These are phyloP conservation scores for Aspergillus funiculosus DNA, from an alignment of 495 filamentous ascomycete species.

Conservation along the genomic window DNA sequence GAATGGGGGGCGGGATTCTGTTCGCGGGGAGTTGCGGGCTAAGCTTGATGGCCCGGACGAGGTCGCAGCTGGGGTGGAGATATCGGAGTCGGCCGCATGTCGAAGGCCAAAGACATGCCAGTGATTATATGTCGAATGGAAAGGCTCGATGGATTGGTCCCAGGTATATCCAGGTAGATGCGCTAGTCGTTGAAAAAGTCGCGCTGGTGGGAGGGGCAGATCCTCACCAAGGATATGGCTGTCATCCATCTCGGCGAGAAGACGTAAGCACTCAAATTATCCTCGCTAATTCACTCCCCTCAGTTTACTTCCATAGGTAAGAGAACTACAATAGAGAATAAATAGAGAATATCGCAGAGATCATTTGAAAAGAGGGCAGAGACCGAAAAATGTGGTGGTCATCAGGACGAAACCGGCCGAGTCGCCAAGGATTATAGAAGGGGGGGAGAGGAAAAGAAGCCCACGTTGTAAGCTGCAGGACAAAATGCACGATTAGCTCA, in stretches of 20 bases:
- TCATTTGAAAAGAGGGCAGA: conserved; percentile 7
- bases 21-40: conserved; percentile 42
- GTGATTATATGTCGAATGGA: conserved; percentile 78
- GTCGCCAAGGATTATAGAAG: conserved; percentile 21
- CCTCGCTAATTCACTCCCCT: conserved; percentile 16
- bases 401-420: conserved; percentile 22
- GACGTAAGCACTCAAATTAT: conserved; percentile 14
- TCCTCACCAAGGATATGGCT: conserved; percentile 50
- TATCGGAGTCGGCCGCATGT: conserved; percentile 37
- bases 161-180: conserved; percentile 70
- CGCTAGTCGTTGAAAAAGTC: conserved; percentile 66
- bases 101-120: conserved; percentile 58
- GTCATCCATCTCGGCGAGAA: conserved; percentile 35
- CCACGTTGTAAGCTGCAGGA: conserved; percentile 6
- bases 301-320: conserved; percentile 24
- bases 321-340: conserved; percentile 1
- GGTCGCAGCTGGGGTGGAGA: conserved; percentile 41
- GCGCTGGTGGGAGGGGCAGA: conserved; percentile 60
- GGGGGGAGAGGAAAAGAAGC: conserved; percentile 3
- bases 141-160: conserved; percentile 63
- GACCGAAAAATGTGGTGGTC: conserved; percentile 12
- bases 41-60: conserved; percentile 43
- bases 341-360: conserved; percentile 2
- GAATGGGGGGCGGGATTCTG: conserved; percentile 32
- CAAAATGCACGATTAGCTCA: conserved; percentile 5